These are phyloP conservation scores for Fusarium mexicanum DNA, from an alignment of 2,329 filamentous ascomycete genomes.

Conservation along the genomic window DNA sequence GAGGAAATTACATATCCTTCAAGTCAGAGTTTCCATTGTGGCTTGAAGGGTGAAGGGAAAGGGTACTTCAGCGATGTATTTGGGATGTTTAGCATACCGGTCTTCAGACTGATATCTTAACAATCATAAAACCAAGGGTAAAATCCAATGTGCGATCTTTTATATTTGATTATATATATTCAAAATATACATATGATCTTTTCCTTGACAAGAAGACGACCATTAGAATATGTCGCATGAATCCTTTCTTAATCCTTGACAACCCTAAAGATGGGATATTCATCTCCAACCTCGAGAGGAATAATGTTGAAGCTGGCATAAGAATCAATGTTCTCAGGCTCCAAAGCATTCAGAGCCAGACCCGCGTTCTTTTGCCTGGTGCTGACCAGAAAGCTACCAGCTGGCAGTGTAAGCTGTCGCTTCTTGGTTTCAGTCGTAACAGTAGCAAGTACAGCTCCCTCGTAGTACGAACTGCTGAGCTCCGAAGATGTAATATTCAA, in stretches of 20 bases:
- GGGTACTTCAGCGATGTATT: accelerated
- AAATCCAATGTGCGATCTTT: accelerated
- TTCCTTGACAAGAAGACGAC: not conserved
- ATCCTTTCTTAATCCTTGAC: not conserved
- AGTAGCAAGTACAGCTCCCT: constrained; percentile 40
- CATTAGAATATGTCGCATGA: too few relatives aligned
- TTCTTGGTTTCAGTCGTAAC: constrained; percentile 30
- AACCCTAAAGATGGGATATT: constrained; percentile 46
- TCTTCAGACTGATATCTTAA: not conserved
- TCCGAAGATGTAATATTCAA: constrained; percentile 38
- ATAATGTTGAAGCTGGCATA: constrained; percentile 47
- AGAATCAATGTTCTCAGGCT: constrained; percentile 49
- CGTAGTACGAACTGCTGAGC: constrained; percentile 39
- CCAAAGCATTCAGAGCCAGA: constrained; percentile 43
- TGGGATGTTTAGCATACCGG: not conserved
- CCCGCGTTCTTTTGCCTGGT: constrained; percentile 48
- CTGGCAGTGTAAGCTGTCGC: constrained; percentile 37
- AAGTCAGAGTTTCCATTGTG: too few relatives aligned
- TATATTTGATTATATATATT: not conserved
- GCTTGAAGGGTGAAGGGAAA: not conserved
- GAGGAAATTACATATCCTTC: not conserved
- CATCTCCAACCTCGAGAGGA: constrained; percentile 42
- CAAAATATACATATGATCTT: accelerated
- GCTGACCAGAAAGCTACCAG: constrained; percentile 46
- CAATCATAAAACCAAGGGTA: not conserved